Evolutionary conservation across 331 rosid species (phyloP), one percentile per base, ranked within the genome.

Genomic region (Telfairia occidentalis): DNA sequence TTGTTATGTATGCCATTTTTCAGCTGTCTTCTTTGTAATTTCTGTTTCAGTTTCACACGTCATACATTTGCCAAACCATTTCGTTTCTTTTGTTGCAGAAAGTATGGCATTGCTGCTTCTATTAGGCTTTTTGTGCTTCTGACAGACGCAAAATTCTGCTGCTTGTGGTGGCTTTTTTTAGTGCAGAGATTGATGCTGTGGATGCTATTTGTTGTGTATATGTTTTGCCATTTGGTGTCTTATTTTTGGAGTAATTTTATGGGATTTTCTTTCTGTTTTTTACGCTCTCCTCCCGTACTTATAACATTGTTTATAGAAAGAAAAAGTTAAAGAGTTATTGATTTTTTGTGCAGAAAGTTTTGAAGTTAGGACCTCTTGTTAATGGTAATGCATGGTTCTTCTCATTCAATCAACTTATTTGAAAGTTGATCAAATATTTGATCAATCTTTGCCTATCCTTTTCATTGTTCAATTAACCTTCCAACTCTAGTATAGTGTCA

Each of bases 21-120:
- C 13, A 19, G 58, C 5, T 2, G 9, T 63, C 8, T n/a, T n/a
- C 42, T 9, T 5, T 29, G 37, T 29, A n/a, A n/a, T 43, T 43
- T 59, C 11, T 55, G 34, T 16, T 59, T 61, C 26, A 34, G 23
- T 37, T 13, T 18, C 38, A 37, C 49, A 21, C n/a, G 12, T 13
- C 30, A 5, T 26, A 1, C 23, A 69, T 12, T 45, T 26, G 2
- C 34, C 4, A 15, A 60, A 69, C 55, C 24, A 69, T 69, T 18
- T 43, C 19, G 23, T 69, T 69, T 43, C 9, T 26, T 43, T 48
- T 69, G 8, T 69, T 45, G 74, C 74, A 69, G 74, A 69, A 69
- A 69, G 24, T 10, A 42, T 45, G 37, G 73, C 1, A 5, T 43
- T 12, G 40, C 74, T 24, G 55, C 74, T 43, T 45, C 2, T 45